Evolutionary conservation across 495 filamentous ascomycete genomes (phyloP).

Genomic region (Neurospora hispaniola): DNA sequence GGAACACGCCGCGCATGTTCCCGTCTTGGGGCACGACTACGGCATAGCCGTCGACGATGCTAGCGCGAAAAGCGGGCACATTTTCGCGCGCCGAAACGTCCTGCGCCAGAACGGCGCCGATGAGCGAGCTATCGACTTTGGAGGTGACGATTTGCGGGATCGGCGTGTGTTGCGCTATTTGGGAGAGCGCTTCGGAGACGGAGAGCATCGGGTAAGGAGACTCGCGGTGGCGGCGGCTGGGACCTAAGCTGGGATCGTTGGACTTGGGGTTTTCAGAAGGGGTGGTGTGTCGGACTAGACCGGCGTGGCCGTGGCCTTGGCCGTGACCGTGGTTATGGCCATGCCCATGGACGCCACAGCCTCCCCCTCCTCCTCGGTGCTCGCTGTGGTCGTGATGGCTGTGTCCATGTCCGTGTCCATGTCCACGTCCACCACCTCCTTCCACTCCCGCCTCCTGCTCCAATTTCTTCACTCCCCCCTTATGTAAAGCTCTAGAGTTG

Average conservation of each 20-base stretch:
- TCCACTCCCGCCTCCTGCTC: constrained; percentile 67
- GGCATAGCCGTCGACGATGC: constrained; percentile 96
- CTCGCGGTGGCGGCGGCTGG: constrained; percentile 62
- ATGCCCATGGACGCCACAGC: constrained; percentile 39
- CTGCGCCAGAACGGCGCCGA: constrained; percentile 70
- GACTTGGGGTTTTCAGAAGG: constrained; percentile 45
- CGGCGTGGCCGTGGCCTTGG: constrained; percentile 54
- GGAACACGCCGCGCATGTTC: constrained; percentile 65
- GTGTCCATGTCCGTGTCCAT: constrained; percentile 13
- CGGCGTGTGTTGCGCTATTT: constrained; percentile 62
- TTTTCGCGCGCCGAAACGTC: constrained; percentile 69
- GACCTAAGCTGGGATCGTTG: constrained; percentile 73
- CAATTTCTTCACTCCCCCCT: constrained; percentile 69
- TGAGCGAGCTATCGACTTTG: constrained; percentile 50
- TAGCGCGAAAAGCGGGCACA: constrained; percentile 88
- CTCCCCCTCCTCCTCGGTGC: constrained; percentile 19
- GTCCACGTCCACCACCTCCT: constrained; percentile 12
- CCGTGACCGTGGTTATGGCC: constrained; percentile 39
- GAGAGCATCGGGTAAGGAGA: constrained; percentile 91
- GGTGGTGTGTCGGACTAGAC: constrained; percentile 61
- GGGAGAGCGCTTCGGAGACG: constrained; percentile 66
- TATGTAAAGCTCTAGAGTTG: constrained; percentile 71
- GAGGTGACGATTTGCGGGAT: constrained; percentile 40
- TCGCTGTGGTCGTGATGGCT: constrained; percentile 34
- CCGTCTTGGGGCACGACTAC: constrained; percentile 50